Base-by-base conservation (phyloP, 1,284 basidiomycete species). In the Irpex sp. region DNA sequence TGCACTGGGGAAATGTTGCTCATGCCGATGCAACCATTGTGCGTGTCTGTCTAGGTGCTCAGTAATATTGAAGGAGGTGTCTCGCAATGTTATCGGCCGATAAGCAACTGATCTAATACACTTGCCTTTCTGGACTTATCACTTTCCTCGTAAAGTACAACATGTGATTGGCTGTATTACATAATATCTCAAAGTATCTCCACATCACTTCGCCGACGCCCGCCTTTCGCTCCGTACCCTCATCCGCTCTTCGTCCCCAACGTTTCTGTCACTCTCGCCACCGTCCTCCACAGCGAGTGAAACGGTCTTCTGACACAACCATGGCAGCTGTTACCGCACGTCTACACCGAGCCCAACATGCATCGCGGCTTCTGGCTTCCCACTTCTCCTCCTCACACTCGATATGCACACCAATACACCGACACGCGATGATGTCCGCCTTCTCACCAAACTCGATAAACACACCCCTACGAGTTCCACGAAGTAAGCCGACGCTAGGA, bases 371-470 rank as follows among this genome's bases (percentile, higher is more conserved):
- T 5, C 59, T 64, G 17, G 63, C 65, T 5, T 54, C 67, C 0
- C 61, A 61, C 57, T 53, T 64, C 21, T 64, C 63, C 13, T 54
- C 60, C 43, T 51, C 64, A 35, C 60, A 66, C 50, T 63, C 71
- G 59, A 58, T 74, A 43, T 65, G 63, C 63, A 47, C 67, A 63
- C 61, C 75, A n/a, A 72, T 66, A 56, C 79, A 76, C 61, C 75
- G 77, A 60, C 75, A 77, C 66, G 85, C 86, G 0, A 84, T 88
- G 82, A 86, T 89, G 83, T 88, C 86, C 60, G 83, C 84, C 2
- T 65, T 70, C 54, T 71, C 72, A 9, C 69, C 46, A 76, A 72
- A 72, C 71, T 77, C 62, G 4, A 62, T 66, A 6, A 68, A 51
- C 17, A 68, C 72, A 19, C 26, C 71, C 60, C 21, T 62, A 47